Evolutionary conservation across 2,329 filamentous ascomycete species (phyloP), one percentile per base, ranked within the genome.

Genomic region (Colletotrichum sojae): DNA sequence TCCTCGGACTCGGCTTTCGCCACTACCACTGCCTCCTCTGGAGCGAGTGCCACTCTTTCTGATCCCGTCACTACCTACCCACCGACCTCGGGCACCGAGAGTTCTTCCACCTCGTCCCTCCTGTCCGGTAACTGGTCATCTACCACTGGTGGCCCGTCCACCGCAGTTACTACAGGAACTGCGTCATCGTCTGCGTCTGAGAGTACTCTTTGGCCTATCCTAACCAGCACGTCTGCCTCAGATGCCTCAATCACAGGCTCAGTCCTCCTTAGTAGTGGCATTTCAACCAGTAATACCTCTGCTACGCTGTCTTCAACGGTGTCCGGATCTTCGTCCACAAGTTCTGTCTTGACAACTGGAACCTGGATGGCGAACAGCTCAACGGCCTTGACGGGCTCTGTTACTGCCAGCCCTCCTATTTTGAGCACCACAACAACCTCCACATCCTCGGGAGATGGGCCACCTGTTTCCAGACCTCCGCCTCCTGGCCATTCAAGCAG

Each of bases 121-220:
- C 49, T 20, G 18, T 27, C 36, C 5, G 22, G 31, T 5, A 46
- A 22, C 40, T 10, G 27, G 16, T 54, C 18, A 3, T 52, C 27
- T 31, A 27, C 45, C 6, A 8, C 43, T 12, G 45, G 4, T 36
- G 18, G 10, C 13, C n/a, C 25, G 9, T 49, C 43, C 8, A 22
- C 8, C 4, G 13, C 39, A 12, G 12, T 10, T 15, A 22, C n/a
- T n/a, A 27, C 60, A 13, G 31, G 18, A 39, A 15, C 18, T 18
- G 15, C 15, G 15, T 48, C 40, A 16, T 54, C 49, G 4, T 15
- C 43, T 18, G 15, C 16, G 12, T 27, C 39, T 2, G 40, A 49
- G 15, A 53, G 40, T 2, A 56, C 60, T 39, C 40, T 63, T 22
- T 63, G 51, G 60, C 51, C 51, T 8, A 20, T 51, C n/a, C n/a